phyloP scores from a whole-genome alignment of 441 rosid species.

The Breynia disticha region DNA sequence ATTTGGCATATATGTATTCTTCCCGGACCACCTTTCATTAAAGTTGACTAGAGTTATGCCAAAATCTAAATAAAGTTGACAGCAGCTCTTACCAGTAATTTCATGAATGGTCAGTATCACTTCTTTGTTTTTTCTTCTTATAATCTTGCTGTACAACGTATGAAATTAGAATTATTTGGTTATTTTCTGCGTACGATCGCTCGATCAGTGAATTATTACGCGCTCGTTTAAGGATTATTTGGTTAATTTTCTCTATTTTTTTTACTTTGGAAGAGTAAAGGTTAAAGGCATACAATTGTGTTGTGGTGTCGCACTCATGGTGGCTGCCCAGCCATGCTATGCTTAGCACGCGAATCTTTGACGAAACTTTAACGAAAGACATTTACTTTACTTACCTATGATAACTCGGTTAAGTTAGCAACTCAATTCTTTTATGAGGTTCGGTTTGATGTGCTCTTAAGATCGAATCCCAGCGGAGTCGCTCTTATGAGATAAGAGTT shows the following conservation, averaged over 20 bases:
- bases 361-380: slow-evolving; percentile 4
- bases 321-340: slow-evolving; percentile 17
- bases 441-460: too few relatives aligned
- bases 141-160: not conserved
- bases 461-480: too few relatives aligned
- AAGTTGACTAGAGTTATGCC: slow-evolving; percentile 22
- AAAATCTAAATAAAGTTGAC: too few relatives aligned
- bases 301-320: slow-evolving; percentile 31
- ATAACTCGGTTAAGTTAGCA: too few relatives aligned
- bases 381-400: too few relatives aligned
- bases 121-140: slow-evolving; percentile 3
- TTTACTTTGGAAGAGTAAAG: slow-evolving; percentile 9
- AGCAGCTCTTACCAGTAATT: not conserved
- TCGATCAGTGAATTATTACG: too few relatives aligned
- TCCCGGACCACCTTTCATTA: slow-evolving; percentile 10
- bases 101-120: slow-evolving; percentile 11
- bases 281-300: slow-evolving; percentile 20
- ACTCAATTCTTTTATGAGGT: too few relatives aligned
- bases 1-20: not conserved
- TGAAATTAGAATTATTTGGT: too few relatives aligned
- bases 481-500: too few relatives aligned
- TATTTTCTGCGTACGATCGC: too few relatives aligned
- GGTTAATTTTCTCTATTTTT: too few relatives aligned
- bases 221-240: too few relatives aligned
- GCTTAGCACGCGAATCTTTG: slow-evolving; percentile 45